Evolutionary conservation across 371 early-diverging fungal genomes (phyloP).

Genomic region (Rhizopus stolonifer): DNA sequence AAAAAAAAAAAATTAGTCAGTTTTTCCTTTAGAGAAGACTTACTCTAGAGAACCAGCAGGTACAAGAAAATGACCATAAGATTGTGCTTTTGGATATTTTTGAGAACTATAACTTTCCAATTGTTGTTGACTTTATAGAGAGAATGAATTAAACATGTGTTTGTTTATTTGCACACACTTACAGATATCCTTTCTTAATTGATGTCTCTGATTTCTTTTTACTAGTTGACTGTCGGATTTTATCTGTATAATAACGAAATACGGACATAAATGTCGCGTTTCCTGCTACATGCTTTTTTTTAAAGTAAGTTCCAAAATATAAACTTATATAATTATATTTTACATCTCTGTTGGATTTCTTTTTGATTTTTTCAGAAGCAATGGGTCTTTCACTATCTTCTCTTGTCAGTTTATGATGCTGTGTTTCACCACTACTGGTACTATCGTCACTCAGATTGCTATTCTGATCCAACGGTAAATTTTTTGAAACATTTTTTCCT

Average conservation of each 20-base stretch:
- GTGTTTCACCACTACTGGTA: constrained; percentile 31
- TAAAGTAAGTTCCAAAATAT: too few species aligned
- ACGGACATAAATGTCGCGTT: constrained; percentile 39
- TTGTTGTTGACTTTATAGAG: constrained; percentile 39
- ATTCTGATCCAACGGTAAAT: constrained; percentile 5
- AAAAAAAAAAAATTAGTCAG: neutral
- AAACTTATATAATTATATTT: neutral
- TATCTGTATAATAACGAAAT: constrained; percentile 51
- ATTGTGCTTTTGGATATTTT: constrained; percentile 37
- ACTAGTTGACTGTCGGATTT: constrained; percentile 39
- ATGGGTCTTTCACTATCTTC: constrained; percentile 53
- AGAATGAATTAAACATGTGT: neutral
- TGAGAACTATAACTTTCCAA: constrained; percentile 33
- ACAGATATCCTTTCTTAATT: constrained; percentile 46
- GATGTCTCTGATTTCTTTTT: constrained; percentile 24
- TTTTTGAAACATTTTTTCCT: constrained; percentile 4
- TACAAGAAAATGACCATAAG: constrained; percentile 47
- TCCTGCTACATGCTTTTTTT: constrained; percentile 27
- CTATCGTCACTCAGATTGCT: constrained; percentile 12
- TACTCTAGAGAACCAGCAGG: constrained; percentile 43
- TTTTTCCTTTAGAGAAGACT: constrained; percentile 1
- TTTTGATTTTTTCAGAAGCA: constrained; percentile 56
- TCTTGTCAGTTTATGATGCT: constrained; percentile 47
- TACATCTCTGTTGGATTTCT: constrained; percentile 43
- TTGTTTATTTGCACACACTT: constrained; percentile 8